A percentile compares a stretch with the other conserved stretches of the same genome.
Conservation (phyloP, 208 protist genomes). For the Angomonas desouzai region DNA sequence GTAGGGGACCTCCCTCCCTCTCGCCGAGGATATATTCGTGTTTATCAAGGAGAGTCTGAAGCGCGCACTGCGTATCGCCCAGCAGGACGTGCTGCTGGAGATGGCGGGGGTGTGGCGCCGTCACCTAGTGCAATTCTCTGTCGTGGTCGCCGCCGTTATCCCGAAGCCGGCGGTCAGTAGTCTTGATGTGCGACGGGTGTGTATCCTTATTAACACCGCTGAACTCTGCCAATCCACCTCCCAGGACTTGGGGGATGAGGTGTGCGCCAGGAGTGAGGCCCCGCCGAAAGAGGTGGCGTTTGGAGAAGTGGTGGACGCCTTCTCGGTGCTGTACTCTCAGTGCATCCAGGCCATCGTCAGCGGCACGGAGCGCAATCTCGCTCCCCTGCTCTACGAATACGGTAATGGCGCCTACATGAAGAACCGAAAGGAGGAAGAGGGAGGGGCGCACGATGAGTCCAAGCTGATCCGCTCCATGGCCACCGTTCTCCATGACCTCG, state of each 20-base stretch:
- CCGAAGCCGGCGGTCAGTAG: constrained; percentile 32
- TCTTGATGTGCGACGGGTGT: constrained; percentile 63
- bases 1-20: constrained; percentile 61
- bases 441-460: constrained; percentile 56
- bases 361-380: constrained; percentile 44
- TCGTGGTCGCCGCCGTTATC: constrained; percentile 32
- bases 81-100: constrained; percentile 84
- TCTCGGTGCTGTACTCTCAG: constrained; percentile 64
- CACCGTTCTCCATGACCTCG: constrained; percentile 48
- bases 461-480: constrained; percentile 56
- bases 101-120: constrained; percentile 82
- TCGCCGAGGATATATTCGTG: constrained; percentile 87
- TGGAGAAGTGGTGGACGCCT: constrained; percentile 65
- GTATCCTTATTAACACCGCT: constrained; percentile 86
- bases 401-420: constrained; percentile 52
- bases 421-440: constrained; percentile 8
- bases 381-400: constrained; percentile 62
- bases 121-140: constrained; percentile 62
- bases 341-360: constrained; percentile 63
- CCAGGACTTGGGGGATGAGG: constrained; percentile 71
- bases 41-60: constrained; percentile 90
- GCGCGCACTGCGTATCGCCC: constrained; percentile 72
- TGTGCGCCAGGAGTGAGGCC: constrained; percentile 61
- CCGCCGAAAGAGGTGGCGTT: constrained; percentile 71
- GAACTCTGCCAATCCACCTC: constrained; percentile 77